Evolutionary conservation across 352 stramenopile species (phyloP).

Genomic region (Phytophthora uliginosa): DNA sequence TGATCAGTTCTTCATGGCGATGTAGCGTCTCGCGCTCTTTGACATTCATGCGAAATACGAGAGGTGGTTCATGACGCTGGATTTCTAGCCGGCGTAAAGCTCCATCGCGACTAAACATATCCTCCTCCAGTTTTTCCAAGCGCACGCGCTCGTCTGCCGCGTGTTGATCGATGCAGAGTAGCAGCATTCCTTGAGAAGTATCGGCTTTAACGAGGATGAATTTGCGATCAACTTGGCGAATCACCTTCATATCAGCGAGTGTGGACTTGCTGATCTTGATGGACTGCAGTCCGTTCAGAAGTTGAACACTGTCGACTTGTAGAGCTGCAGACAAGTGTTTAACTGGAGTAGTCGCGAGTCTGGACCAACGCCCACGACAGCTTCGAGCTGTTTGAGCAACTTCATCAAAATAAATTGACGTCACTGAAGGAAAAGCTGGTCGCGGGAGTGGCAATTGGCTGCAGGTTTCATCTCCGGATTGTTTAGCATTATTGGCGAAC

Average conservation of each 20-base stretch:
- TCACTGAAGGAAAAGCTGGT: not conserved
- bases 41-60: constrained; percentile 66
- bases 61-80: constrained; percentile 56
- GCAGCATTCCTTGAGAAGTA: constrained; percentile 36
- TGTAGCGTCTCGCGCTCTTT: constrained; percentile 58
- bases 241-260: constrained; percentile 73
- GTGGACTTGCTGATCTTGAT: constrained; percentile 80
- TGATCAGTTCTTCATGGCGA: constrained; percentile 59
- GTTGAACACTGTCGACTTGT: constrained; percentile 45
- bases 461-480: not conserved
- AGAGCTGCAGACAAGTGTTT: constrained; percentile 27
- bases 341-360: constrained; percentile 3
- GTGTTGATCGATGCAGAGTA: constrained; percentile 93
- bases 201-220: constrained; percentile 87
- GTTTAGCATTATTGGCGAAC: not conserved
- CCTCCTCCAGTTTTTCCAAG: constrained; percentile 85
- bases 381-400: not conserved
- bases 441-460: not conserved
- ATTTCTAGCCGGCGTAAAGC: constrained; percentile 63
- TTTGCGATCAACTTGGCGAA: constrained; percentile 92
- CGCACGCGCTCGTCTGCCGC: constrained; percentile 91
- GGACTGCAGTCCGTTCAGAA: constrained; percentile 22
- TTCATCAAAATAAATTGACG: not conserved
- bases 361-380: not conserved
- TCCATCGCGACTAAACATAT: constrained; percentile 69